Base-by-base conservation (phyloP, 176 grass and related monocot species). In the Thalia dealbata region DNA sequence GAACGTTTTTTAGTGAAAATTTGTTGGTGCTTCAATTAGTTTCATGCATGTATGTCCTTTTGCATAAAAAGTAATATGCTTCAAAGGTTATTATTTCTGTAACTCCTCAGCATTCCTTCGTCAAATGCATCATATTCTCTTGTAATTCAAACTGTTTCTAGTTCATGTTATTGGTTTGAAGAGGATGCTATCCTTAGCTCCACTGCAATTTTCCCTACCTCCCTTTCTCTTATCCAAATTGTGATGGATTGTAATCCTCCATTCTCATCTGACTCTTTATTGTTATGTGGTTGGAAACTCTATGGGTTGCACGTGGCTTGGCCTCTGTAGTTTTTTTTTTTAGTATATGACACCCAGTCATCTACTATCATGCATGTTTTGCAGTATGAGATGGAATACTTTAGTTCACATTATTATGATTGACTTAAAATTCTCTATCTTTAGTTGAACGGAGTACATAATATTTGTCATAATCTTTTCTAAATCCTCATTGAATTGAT, bases 21-120 rank as follows among this genome's bases (percentile, higher is more conserved):
- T 9, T 70, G n/a, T 70, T 51, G 45, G 45, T 52, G 6, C 15
- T 52, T 72, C 46, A 68, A 65, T 65, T 65, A 30, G 21, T 70
- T 24, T 32, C 69, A 27, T 54, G 3, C 15, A 30, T 52, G 15
- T 72, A 72, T 28, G 24, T 29, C 19, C 19, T 52, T 52, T 10
- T 72, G 12, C 15, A 7, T 50, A 29, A 10, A 72, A 51, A n/a
- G 22, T 72, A 72, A 29, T 52, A 21, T 72, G 45, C 6, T 72
- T 8, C 1, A 9, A 25, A 54, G 24, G 28, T 54, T 72, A 52
- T 29, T 70, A 27, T 24, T 13, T 70, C 24, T 52, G 46, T 52
- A 13, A 19, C 21, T 52, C 23, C 23, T 72, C 1, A 28, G 21
- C 7, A 23, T 25, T 52, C 21, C 44, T 28, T 6, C 23, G 9